Conservation (phyloP, 345 rosid genomes). For the Luvunga scandens region DNA sequence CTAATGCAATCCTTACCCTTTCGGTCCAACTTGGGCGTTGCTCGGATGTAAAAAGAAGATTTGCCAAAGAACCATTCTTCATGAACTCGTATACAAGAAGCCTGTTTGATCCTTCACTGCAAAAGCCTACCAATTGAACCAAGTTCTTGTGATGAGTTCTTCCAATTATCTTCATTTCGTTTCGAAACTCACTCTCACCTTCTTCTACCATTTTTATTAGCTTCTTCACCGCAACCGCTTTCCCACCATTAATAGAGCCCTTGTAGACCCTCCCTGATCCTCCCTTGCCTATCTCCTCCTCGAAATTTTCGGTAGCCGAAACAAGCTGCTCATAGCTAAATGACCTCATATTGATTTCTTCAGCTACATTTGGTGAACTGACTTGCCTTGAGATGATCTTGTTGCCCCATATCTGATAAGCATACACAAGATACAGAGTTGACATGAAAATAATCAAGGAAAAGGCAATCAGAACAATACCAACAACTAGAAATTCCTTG, state of each 20-base stretch:
- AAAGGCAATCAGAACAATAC: not conserved
- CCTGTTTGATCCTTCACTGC: not conserved
- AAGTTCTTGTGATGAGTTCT: too few relatives aligned
- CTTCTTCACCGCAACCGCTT: conserved; percentile 3
- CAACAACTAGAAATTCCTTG: not conserved
- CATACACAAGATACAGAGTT: not conserved
- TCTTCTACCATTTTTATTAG: not conserved
- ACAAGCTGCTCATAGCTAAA: conserved; percentile 14
- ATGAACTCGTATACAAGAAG: not conserved
- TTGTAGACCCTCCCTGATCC: conserved; percentile 18
- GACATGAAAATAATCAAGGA: not conserved
- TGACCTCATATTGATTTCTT: conserved; percentile 6
- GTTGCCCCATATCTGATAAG: not conserved
- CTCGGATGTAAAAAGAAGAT: not conserved
- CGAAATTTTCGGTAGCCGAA: conserved; percentile 7
- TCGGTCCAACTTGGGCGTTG: not conserved
- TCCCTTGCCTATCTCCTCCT: conserved; percentile 19
- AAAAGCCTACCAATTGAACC: too few relatives aligned
- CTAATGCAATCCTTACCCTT: not conserved
- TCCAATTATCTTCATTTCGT: too few relatives aligned
- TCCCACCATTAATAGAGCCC: not conserved
- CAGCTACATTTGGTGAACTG: not conserved
- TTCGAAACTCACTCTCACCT: not conserved
- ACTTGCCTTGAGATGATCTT: not conserved
- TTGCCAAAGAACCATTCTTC: not conserved